Conservation (phyloP, 345 rosid species). For the Lagerstroemia speciosa region DNA sequence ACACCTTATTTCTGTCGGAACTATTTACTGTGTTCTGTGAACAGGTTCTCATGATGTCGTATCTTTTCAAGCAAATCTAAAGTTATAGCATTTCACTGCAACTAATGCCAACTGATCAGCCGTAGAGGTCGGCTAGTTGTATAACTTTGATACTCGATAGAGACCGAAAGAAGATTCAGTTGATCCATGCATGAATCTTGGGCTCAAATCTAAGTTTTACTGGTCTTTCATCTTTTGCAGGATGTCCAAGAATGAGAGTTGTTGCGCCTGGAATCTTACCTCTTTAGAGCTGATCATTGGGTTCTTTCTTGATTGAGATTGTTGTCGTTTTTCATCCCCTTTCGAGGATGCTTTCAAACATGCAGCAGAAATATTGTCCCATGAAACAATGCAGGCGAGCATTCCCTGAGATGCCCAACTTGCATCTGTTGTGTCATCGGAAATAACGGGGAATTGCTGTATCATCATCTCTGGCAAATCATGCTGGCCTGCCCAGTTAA, state of each 20-base stretch:
- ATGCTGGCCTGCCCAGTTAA: not conserved
- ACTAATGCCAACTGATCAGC: not conserved
- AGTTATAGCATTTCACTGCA: not conserved
- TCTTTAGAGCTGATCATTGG: constrained; percentile 4
- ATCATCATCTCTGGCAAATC: constrained; percentile 4
- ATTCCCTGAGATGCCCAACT: constrained; percentile 1
- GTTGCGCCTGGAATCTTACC: not conserved
- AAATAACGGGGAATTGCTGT: constrained; percentile 8
- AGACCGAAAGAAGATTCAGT: not conserved
- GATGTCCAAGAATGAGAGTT: constrained; percentile 27
- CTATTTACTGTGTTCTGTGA: not conserved
- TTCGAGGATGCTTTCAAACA: constrained; percentile 7
- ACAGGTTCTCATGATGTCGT: not conserved
- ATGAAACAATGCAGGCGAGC: constrained; percentile 5
- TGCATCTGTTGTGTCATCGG: not conserved
- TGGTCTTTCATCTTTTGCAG: constrained; percentile 9
- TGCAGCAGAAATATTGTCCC: constrained; percentile 12
- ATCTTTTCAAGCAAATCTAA: not conserved
- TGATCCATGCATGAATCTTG: not conserved
- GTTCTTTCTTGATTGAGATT: constrained; percentile 19
- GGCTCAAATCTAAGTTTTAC: not conserved
- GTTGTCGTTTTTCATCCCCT: constrained; percentile 16
- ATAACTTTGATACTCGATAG: not conserved
- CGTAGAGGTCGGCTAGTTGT: not conserved
- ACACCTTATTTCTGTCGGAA: not conserved